Conservation (phyloP, 2,329 filamentous ascomycete species). For the Coniella lustricola region DNA sequence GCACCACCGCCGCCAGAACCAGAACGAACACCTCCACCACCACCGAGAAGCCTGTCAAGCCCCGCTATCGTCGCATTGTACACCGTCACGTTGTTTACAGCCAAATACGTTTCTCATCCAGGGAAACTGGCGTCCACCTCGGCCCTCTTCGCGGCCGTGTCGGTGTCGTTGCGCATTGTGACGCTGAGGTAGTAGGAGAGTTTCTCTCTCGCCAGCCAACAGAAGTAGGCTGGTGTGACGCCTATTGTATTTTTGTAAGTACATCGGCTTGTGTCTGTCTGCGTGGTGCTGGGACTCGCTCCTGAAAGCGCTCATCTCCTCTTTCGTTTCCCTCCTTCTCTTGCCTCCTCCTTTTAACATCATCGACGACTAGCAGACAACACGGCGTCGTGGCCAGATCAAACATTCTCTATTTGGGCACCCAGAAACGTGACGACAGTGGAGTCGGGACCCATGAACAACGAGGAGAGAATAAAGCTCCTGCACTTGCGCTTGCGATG, state of each 20-base stretch:
- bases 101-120: conserved; percentile 42
- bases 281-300: no score
- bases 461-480: no score
- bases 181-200: conserved; percentile 47
- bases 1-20: conserved; percentile 36
- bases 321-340: neutral
- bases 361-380: no score
- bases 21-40: conserved; percentile 24
- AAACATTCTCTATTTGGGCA: no score
- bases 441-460: no score
- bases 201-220: conserved; percentile 45
- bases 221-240: conserved; percentile 47
- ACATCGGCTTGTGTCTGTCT: no score
- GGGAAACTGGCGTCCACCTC: conserved; percentile 33
- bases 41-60: conserved; percentile 40
- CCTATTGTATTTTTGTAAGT: conserved; percentile 29
- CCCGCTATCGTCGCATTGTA: conserved; percentile 48
- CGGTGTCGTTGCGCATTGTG: conserved; percentile 39
- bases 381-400: no score
- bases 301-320: no score
- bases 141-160: conserved; percentile 37
- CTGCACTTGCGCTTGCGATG: no score
- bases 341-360: no score
- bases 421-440: no score
- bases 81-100: conserved; percentile 42